Evolutionary conservation across 2,329 filamentous ascomycete species (phyloP).

Genomic region (Macrophomina tecta): DNA sequence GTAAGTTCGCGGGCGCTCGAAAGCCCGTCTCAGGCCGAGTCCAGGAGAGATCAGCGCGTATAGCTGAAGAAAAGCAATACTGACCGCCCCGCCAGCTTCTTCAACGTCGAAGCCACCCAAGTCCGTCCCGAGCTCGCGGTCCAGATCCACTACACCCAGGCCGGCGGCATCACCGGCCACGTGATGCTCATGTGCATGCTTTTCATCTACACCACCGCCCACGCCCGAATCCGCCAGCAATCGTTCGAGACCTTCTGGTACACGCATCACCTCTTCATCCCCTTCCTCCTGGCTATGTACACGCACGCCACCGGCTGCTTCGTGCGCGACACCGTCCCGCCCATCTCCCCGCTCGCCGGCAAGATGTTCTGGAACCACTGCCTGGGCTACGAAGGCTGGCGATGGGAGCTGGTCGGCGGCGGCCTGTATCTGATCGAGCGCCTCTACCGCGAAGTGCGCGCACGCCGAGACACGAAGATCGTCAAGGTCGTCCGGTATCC

Average conservation of each 20-base stretch:
- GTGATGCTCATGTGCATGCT: slow-evolving; percentile 98
- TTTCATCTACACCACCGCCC: slow-evolving; percentile 95
- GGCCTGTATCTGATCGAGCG: slow-evolving; percentile 86
- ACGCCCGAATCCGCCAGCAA: slow-evolving; percentile 91
- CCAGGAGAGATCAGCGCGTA: background rate
- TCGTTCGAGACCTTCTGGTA: slow-evolving; percentile 99
- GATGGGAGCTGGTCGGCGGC: slow-evolving; percentile 91
- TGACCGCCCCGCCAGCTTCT: slow-evolving; percentile 68
- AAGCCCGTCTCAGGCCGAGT: background rate
- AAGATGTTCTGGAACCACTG: slow-evolving; percentile 87
- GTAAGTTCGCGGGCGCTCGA: slow-evolving; percentile 55
- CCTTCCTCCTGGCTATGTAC: slow-evolving; percentile 91
- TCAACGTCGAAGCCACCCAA: slow-evolving; percentile 87
- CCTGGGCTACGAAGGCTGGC: slow-evolving; percentile 93
- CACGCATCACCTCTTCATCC: slow-evolving; percentile 97
- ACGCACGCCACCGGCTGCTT: slow-evolving; percentile 97
- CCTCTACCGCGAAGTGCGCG: slow-evolving; percentile 87
- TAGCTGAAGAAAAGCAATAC: background rate
- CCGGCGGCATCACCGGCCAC: slow-evolving; percentile 92
- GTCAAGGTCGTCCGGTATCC: slow-evolving; percentile 94
- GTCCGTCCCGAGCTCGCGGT: slow-evolving; percentile 80
- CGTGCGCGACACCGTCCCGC: slow-evolving; percentile 77
- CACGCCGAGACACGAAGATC: slow-evolving; percentile 83
- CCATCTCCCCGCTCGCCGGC: slow-evolving; percentile 84
- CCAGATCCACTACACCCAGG: slow-evolving; percentile 87